Evolutionary conservation across 163 green algal species (phyloP).

Genomic region (Volvox carteri): DNA sequence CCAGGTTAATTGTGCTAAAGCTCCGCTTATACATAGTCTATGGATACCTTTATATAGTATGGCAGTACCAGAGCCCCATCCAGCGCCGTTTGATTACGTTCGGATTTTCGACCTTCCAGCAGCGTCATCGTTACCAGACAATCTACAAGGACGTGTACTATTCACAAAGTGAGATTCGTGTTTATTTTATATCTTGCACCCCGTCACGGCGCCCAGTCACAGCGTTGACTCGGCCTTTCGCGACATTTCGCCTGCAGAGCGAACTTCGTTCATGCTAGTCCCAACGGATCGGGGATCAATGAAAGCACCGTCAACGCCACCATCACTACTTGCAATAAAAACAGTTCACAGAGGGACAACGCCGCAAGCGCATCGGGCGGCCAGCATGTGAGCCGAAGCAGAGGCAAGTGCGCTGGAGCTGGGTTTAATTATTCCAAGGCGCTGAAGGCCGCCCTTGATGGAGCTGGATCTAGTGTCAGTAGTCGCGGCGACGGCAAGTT

Average conservation of each 20-base stretch:
- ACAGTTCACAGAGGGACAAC: background rate
- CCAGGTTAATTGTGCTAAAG: no score
- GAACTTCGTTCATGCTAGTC: constrained; percentile 1
- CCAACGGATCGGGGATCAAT: background rate
- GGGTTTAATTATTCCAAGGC: constrained; percentile 42
- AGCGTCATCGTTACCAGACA: background rate
- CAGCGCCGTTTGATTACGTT: background rate
- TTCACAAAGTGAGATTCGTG: background rate
- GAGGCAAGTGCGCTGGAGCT: background rate
- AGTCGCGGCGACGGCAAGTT: constrained; percentile 46
- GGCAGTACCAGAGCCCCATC: background rate
- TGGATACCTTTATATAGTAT: no score
- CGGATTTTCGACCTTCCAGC: constrained; percentile 14
- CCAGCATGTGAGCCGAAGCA: background rate
- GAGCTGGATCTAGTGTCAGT: background rate
- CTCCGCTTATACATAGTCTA: no score
- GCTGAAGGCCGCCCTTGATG: background rate
- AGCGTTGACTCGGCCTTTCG: background rate
- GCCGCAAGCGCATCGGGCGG: background rate
- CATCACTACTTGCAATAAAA: background rate
- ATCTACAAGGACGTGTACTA: constrained; percentile 8
- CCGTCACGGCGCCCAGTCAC: no score
- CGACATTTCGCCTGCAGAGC: background rate
- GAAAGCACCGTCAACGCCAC: no score
- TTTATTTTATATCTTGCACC: background rate